phyloP scores from a whole-genome alignment of 352 stramenopile genomes.

The Globisporangium perplexum region DNA sequence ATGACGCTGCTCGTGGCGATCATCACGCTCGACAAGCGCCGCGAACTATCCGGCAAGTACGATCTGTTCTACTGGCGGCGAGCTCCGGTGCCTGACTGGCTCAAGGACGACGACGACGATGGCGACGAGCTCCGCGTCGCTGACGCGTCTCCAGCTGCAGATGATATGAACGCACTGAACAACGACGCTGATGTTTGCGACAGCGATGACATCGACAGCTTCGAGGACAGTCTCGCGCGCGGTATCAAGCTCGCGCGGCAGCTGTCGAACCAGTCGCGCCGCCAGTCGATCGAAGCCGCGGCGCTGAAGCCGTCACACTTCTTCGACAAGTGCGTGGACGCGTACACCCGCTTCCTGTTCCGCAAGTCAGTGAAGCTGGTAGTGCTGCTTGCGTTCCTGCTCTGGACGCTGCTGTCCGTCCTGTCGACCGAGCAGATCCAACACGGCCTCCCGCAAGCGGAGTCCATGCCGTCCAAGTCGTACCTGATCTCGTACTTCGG shows the following conservation, averaged over 20 bases:
- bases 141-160: too few species aligned
- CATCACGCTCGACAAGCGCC: constrained; percentile 62
- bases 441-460: constrained; percentile 41
- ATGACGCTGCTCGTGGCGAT: constrained; percentile 65
- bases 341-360: constrained; percentile 36
- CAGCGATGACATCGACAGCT: constrained; percentile 1
- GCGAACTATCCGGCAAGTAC: constrained; percentile 49
- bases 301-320: constrained; percentile 15
- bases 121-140: too few species aligned
- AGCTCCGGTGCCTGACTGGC: constrained; percentile 10
- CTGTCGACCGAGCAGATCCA: constrained; percentile 42
- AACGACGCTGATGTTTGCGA: background rate
- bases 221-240: background rate
- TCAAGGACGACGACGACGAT: constrained; percentile 8
- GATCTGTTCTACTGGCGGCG: constrained; percentile 47
- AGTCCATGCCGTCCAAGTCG: constrained; percentile 50
- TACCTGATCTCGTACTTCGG: constrained; percentile 55
- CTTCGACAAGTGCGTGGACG: constrained; percentile 32
- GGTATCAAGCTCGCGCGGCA: constrained; percentile 4
- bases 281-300: constrained; percentile 15
- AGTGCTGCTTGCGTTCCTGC: constrained; percentile 46
- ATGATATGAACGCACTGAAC: background rate
- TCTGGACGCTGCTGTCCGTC: constrained; percentile 43
- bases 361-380: constrained; percentile 46
- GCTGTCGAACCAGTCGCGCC: constrained; percentile 10